Evolutionary conservation across 2,329 filamentous ascomycete genomes (phyloP).

Genomic region (Aspergillus sp.): DNA sequence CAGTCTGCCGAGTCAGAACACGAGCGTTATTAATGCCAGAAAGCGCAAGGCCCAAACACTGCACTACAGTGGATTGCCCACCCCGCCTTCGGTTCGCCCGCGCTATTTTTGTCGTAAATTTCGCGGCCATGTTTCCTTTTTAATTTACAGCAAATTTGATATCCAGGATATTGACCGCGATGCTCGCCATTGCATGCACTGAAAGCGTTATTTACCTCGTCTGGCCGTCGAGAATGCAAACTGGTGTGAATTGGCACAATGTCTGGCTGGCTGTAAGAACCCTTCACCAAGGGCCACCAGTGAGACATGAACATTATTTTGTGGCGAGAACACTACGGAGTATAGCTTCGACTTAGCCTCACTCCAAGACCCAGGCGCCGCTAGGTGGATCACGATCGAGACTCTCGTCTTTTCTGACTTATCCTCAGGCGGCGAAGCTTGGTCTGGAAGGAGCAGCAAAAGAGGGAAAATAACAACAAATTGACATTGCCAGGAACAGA

Average conservation of each 20-base stretch:
- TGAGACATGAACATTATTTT: slow-evolving; percentile 3
- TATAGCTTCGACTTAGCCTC: slow-evolving; percentile 6
- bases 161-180: too few species aligned
- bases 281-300: slow-evolving; percentile 7
- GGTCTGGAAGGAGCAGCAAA: too few species aligned
- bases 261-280: background rate
- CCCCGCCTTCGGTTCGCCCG: slow-evolving; percentile 10
- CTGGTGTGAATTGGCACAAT: background rate
- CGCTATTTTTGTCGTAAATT: background rate
- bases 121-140: too few species aligned
- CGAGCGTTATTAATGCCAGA: slow-evolving; percentile 4
- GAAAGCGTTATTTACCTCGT: background rate
- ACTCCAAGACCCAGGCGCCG: background rate
- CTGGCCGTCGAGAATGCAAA: background rate
- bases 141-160: too few species aligned
- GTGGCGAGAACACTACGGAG: slow-evolving; percentile 1
- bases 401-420: slow-evolving; percentile 1
- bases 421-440: background rate
- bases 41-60: too few species aligned
- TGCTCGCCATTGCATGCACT: too few species aligned
- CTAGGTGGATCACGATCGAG: slow-evolving; percentile 11
- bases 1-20: background rate
- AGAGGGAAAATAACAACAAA: too few species aligned
- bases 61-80: too few species aligned
- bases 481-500: background rate